A percentile compares a stretch with the other conserved stretches of the same genome.
Conservation (phyloP, 208 protist genomes). For the Trypanosomatidae sp. region DNA sequence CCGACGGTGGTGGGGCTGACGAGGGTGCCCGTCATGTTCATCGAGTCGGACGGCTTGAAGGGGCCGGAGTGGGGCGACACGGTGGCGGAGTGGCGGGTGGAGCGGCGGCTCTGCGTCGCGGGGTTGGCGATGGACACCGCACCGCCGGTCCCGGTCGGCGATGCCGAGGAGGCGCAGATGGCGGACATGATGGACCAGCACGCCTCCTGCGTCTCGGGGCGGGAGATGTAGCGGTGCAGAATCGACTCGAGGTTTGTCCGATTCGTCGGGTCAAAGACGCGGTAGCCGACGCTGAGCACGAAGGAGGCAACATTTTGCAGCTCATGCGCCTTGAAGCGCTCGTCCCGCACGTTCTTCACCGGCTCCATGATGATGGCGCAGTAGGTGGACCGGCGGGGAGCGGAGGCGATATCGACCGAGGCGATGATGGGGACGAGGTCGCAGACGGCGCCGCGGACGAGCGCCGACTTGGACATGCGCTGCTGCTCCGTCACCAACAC, state of each 20-base stretch:
- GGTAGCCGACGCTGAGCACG: constrained; percentile 79
- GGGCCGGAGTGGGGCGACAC: too few species aligned
- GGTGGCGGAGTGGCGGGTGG: too few species aligned
- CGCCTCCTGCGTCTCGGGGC: constrained; percentile 80
- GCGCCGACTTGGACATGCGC: constrained; percentile 70
- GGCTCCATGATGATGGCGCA: constrained; percentile 91
- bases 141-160: not conserved
- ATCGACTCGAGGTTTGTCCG: constrained; percentile 88
- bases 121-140: not conserved
- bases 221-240: constrained; percentile 84
- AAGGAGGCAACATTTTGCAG: constrained; percentile 83
- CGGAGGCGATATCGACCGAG: constrained; percentile 61
- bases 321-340: constrained; percentile 77
- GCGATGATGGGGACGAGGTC: constrained; percentile 87
- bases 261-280: constrained; percentile 79
- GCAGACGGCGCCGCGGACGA: constrained; percentile 79
- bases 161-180: constrained; percentile 50
- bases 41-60: too few species aligned
- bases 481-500: constrained; percentile 87
- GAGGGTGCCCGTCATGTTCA: too few species aligned
- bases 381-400: constrained; percentile 74
- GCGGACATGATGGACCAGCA: constrained; percentile 88
- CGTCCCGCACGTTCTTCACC: constrained; percentile 90
- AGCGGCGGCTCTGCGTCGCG: too few species aligned
- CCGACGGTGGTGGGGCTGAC: too few species aligned